Evolutionary conservation across 805 yeast species (phyloP).

Genomic region (Suhomyces canberraensis): DNA sequence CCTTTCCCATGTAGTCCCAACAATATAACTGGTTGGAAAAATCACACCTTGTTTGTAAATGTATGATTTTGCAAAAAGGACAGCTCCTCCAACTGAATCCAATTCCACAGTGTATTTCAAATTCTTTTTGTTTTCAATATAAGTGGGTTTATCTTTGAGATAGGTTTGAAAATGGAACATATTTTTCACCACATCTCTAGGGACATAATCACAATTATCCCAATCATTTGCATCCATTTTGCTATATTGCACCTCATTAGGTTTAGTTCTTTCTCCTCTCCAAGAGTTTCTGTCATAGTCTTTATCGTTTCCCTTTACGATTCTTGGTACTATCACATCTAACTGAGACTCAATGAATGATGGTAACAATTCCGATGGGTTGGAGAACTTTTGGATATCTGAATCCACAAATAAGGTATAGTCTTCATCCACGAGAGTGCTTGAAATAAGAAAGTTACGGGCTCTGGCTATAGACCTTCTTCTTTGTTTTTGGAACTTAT

Average conservation of each 20-base stretch:
- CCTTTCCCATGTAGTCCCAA: slow-evolving; percentile 48
- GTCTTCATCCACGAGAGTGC: slow-evolving; percentile 26
- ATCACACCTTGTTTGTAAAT: slow-evolving; percentile 45
- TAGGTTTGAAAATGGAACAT: slow-evolving; percentile 29
- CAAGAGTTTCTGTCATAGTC: slow-evolving; percentile 42
- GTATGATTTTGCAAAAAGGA: slow-evolving; percentile 41
- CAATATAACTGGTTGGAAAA: slow-evolving; percentile 44
- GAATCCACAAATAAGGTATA: slow-evolving; percentile 37
- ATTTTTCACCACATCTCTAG: slow-evolving; percentile 24
- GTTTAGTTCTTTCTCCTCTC: slow-evolving; percentile 36
- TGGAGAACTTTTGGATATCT: slow-evolving; percentile 26
- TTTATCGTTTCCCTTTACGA: slow-evolving; percentile 15
- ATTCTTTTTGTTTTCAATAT: slow-evolving; percentile 4
- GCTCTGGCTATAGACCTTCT: slow-evolving; percentile 35
- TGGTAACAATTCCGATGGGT: slow-evolving; percentile 16
- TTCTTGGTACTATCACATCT: slow-evolving; percentile 39
- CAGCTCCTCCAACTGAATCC: slow-evolving; percentile 54
- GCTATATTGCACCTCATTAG: slow-evolving; percentile 23
- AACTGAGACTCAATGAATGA: slow-evolving; percentile 23
- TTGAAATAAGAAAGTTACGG: slow-evolving; percentile 32
- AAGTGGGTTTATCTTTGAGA: slow-evolving; percentile 9
- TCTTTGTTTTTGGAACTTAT: slow-evolving; percentile 29
- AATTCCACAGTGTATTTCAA: slow-evolving; percentile 21
- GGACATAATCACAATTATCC: slow-evolving; percentile 32
- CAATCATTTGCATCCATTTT: slow-evolving; percentile 27